Base-by-base conservation (phyloP, 108 stramenopile species). In the Cylindrotheca closterium region DNA sequence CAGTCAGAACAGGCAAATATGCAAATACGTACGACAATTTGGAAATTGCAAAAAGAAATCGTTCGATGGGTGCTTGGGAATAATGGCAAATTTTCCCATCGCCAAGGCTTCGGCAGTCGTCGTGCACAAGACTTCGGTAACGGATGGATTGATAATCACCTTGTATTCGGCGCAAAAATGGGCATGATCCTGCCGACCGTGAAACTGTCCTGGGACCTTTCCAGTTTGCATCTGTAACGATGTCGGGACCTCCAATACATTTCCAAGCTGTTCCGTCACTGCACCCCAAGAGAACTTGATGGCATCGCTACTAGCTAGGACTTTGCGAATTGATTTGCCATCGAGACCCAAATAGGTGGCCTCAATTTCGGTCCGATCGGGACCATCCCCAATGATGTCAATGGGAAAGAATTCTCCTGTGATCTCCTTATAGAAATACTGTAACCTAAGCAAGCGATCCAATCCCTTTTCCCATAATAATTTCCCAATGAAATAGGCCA, bases 81-180 rank as follows among this genome's bases (percentile, higher is more conserved):
- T 67, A 50, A 96, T 74, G 22, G 87, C 92, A 71, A 91, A 96
- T 69, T 96, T 96, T 23, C 92, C 94, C 97, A 98, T 98, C 26
- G 97, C 97, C 55, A 98, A 58, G 18, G 97, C 97, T 68, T 98
- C 97, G 5, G 96, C 97, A 33, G 87, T 81, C 17, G 97, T 96
- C 1, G 97, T 98, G 73, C 96, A 96, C 48, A 98, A 61, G 0
- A 98, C 97, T 78, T 98, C 97, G 2, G 87, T 80, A 22, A 89
- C 76, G 50, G 88, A 91, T 12, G 91, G 89, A 67, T 98, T 98
- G 30, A 98, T 50, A 51, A 98, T 96, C 24, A 96, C 92, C 63
- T 93, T 88, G 73, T 96, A 86, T 56, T 78, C 83, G 50, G 86
- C 72, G 15, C 37, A 42, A 10, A 98, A 65, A 54, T 76, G 58